Conservation (phyloP, 306 rosid genomes). For the Castanea mollissima region DNA sequence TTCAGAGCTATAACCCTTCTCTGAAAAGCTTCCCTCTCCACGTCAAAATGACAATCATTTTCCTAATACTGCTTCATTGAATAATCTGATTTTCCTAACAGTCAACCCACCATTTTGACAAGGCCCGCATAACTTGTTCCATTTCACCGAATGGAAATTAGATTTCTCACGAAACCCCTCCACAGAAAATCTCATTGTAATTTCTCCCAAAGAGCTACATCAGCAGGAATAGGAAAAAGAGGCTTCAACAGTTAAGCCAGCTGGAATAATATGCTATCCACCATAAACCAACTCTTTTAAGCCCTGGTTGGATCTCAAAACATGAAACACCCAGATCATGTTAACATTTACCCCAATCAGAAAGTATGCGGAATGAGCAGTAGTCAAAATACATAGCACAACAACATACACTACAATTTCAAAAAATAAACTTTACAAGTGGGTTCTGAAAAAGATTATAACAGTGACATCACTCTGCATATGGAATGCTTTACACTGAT, state of each 20-base stretch:
- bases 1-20: no score
- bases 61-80: no score
- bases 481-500: not conserved
- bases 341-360: conserved; percentile 1
- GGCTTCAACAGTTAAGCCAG: not conserved
- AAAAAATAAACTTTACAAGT: not conserved
- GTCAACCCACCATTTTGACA: no score
- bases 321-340: not conserved
- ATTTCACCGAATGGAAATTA: no score
- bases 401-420: not conserved
- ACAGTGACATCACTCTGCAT: not conserved
- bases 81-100: no score
- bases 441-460: not conserved
- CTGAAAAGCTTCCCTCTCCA: no score
- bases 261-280: not conserved
- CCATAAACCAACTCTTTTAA: not conserved
- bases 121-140: no score
- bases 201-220: no score
- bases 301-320: not conserved
- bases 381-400: not conserved
- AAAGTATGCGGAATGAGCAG: not conserved
- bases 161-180: no score
- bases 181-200: no score
- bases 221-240: not conserved
- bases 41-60: no score